Evolutionary conservation across 2,329 filamentous ascomycete genomes (phyloP), one percentile per base, ranked within the genome.

Genomic region (Fusarium sp.): DNA sequence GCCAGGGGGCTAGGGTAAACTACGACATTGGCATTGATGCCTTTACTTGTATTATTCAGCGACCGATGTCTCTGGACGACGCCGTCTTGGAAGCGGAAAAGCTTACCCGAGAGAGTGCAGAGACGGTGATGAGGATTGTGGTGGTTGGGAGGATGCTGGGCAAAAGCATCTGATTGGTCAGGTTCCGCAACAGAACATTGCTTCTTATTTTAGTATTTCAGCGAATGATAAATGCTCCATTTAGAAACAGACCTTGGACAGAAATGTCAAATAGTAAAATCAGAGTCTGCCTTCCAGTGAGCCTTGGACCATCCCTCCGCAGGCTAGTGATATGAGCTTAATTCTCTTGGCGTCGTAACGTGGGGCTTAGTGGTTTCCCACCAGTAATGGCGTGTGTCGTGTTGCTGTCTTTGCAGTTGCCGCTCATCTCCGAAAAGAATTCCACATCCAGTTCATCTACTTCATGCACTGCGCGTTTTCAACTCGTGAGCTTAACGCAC

Each of bases 1-100:
- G 79, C 6, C 70, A 67, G 2, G 77, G 77, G 0, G 78, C 78
- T 9, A 61, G 77, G 41, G 75, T 78, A 49, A 79, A 79, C 61
- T 79, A 79, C 59, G 77, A 78, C 16, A 73, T 77, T 11, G 77
- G 77, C 5, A 79, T 79, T 16, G 77, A 79, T 41, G 77, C 77
- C 0, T 79, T 77, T 24, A 77, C 77, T 11, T 79, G 77, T 40
- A 79, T 79, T 9, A 65, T 79, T 12, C 77, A 79, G 54, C 60
- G 75, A 7, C 77, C 77, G 13, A 77, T 74, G 65, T 75, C 77
- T 7, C 66, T 79, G 13, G 75, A 76, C 7, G 77, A 79, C 32
- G 77, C 77, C 1, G 71, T 79, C 14, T 32, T 46, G 16, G 76
- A 79, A 42, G 77, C 77, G 6, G 77, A 78, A 68, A 71, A 48